Percentiles rank a stretch among this genome's conserved stretches.
Conservation (phyloP, 164 flowering plant genomes). For the Aristolochia contorta region DNA sequence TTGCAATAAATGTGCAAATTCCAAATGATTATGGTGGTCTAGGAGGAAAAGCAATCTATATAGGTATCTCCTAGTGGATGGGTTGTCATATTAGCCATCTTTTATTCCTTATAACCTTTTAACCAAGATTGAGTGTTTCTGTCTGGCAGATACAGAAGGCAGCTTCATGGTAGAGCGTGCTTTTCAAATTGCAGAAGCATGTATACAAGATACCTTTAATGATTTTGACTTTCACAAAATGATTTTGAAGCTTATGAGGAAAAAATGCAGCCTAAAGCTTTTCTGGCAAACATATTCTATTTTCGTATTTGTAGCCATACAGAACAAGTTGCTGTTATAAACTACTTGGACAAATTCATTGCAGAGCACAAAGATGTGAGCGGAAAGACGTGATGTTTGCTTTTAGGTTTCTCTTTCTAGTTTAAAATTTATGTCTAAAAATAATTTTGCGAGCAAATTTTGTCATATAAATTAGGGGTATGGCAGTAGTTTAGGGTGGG, state of each 20-base stretch:
- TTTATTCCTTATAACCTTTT: neutral
- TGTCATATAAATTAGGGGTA: no score
- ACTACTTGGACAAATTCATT: slow-evolving; percentile 75
- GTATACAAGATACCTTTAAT: slow-evolving; percentile 46
- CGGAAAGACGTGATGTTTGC: slow-evolving; percentile 3
- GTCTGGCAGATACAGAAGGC: slow-evolving; percentile 78
- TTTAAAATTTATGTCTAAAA: no score
- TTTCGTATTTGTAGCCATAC: slow-evolving; percentile 87
- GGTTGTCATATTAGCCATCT: slow-evolving; percentile 1
- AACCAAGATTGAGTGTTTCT: slow-evolving; percentile 2
- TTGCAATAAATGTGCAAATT: slow-evolving; percentile 93
- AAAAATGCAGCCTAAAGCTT: slow-evolving; percentile 39
- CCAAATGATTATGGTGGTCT: slow-evolving; percentile 79
- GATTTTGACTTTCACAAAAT: slow-evolving; percentile 21
- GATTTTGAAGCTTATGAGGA: slow-evolving; percentile 26
- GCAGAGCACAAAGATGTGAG: slow-evolving; percentile 81
- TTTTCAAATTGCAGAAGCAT: slow-evolving; percentile 79
- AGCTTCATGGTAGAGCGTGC: slow-evolving; percentile 97
- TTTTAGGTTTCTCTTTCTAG: no score
- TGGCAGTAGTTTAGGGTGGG: no score
- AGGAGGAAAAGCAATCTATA: slow-evolving; percentile 87
- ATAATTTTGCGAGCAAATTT: no score
- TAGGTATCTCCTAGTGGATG: slow-evolving; percentile 33
- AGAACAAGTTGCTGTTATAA: slow-evolving; percentile 79
- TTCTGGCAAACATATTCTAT: slow-evolving; percentile 65